phyloP scores from a whole-genome alignment of 164 flowering plant species.

The Tetracentron sinense region DNA sequence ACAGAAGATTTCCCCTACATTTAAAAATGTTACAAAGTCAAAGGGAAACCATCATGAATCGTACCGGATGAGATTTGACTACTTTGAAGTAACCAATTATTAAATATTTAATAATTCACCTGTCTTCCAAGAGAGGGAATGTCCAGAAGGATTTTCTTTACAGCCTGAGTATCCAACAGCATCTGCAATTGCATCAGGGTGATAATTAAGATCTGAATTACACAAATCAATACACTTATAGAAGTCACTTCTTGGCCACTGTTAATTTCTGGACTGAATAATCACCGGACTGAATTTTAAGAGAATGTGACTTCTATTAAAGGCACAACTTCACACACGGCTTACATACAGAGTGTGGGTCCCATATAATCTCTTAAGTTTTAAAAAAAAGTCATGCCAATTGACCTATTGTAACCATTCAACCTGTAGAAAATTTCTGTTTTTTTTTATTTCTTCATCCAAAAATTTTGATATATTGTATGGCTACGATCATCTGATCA shows the following conservation, averaged over 20 bases:
- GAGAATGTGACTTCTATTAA: neutral
- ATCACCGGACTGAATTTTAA: neutral
- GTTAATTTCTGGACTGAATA: neutral
- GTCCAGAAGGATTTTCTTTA: slow-evolving; percentile 89
- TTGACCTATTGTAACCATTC: neutral
- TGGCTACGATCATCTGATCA: neutral
- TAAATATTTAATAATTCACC: slow-evolving; percentile 30
- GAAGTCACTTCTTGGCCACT: neutral
- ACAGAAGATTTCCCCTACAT: neutral
- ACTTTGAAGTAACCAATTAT: neutral
- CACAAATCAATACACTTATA: neutral
- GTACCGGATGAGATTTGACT: neutral
- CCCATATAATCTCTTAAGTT: neutral
- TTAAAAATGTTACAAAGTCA: neutral
- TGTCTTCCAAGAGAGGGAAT: slow-evolving; percentile 89
- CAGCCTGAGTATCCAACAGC: slow-evolving; percentile 96
- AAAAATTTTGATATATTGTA: no score
- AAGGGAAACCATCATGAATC: neutral
- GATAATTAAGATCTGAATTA: neutral
- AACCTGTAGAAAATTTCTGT: neutral
- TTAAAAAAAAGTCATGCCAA: neutral
- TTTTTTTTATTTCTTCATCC: no score
- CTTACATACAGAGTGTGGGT: no score
- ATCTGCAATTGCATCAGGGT: slow-evolving; percentile 48
- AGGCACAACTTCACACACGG: neutral